Base-by-base conservation (phyloP, 768 basidiomycete species). In the Kwoniella heveanensis region DNA sequence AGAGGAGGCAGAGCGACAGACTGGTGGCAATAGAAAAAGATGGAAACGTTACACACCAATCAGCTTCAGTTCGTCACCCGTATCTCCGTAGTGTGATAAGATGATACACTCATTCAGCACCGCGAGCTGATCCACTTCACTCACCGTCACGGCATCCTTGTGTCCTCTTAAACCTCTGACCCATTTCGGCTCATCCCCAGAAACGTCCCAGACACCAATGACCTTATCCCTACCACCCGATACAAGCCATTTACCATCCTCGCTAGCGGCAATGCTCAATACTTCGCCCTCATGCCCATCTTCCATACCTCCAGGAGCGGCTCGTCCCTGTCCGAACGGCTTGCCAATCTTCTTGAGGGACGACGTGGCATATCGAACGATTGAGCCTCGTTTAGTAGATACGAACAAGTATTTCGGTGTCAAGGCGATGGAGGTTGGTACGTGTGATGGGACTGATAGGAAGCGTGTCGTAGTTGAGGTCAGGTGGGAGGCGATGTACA, bases 221-320 rank as follows among this genome's bases (percentile, higher is more conserved):
- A 85, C 83, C 67, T 87, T 85, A 75, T 99, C 96, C 74, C 86
- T 86, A 0, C 95, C 94, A 1, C 87, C 92, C 70, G 90, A 93
- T 1, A 88, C 92, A 2, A 99, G 84, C 60, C 88, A 87, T 73
- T 85, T 88, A 4, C 91, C 92, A 79, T 98, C 91, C 5, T 85
- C 84, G 67, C 90, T 94, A 49, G 96, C 77, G 1, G 95, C 91
- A 15, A 99, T 83, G 4, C 87, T 84, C 47, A 92, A 83, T 0
- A 99, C 86, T 78, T 93, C 90, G 72, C 92, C 92, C 7, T 85
- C 88, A 78, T 99, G 95, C 0, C 95, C 94, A 61, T 85, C 80
- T 2, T 86, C 91, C 59, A 85, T 79, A 2, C 86, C 75, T 2
- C 85, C 83, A 1, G 80, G 73, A 17, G 39, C 6, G 4, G 39